Evolutionary conservation across 257 asterid species (phyloP), one percentile per base, ranked within the genome.

Genomic region (Rubia yunnanensis): DNA sequence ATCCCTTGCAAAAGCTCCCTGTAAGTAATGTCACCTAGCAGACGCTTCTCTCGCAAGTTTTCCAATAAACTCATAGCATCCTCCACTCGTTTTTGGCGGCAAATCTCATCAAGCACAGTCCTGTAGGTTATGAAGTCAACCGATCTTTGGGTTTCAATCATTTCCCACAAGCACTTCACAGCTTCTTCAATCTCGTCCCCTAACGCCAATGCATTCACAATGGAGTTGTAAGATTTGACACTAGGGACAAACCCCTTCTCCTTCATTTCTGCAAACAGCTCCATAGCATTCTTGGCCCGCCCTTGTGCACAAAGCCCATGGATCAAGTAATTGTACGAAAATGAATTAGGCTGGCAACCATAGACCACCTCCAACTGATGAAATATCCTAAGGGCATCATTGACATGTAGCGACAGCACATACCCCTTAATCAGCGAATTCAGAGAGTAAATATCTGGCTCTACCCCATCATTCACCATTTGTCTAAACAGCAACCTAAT

Each of bases 261-360:
- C 82, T 89, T 84, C 98, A 92, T 92, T 52, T 79, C 80, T 65
- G 78, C 81, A 78, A 79, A 89, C 50, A 92, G 69, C 73, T 92
- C 95, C 95, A 69, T 79, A 1, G 98, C 98, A 70, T 92, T 92
- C 15, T 66, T 71, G 1, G 96, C 89, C 55, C 96, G 77, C 17
- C 96, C 98, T 75, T 87, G 97, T 2, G 88, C 92, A 72, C 97
- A 89, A 78, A 92, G 67, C 65, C 98, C 98, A 9, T 89, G 95
- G 69, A 92, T 80, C 86, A 92, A 69, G 83, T 83, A 89, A 79
- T 92, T 86, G 74, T 89, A 92, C 0, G 97, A 77, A 72, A 75
- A 84, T 2, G 96, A 73, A 63, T 89, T 87, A 5, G 98, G 98
- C 52, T 68, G 67, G 71, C 97, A 92, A 52, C 70, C 68, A 67